Conservation (phyloP, 208 protist species). For the Trypanosoma theileri region DNA sequence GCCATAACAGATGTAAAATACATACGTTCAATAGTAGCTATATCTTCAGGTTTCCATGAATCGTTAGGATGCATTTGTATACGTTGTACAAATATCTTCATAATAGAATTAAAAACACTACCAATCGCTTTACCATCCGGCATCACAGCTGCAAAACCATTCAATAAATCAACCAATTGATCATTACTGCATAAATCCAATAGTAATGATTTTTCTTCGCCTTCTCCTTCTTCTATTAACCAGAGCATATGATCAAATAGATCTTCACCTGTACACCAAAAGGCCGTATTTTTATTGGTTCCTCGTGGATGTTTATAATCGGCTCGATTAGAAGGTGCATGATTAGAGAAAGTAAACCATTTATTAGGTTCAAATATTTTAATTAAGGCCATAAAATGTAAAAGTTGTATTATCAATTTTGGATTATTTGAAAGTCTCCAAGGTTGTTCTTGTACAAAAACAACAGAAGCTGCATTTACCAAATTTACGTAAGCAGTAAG, state of each 20-base stretch:
- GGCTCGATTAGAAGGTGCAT: constrained; percentile 66
- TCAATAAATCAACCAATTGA: constrained; percentile 63
- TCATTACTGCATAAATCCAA: constrained; percentile 36
- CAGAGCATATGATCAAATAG: constrained; percentile 61
- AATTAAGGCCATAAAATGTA: constrained; percentile 83
- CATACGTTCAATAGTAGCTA: constrained; percentile 57
- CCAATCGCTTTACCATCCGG: constrained; percentile 48
- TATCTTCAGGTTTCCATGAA: constrained; percentile 27
- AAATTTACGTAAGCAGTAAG: constrained; percentile 64
- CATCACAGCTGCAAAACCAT: constrained; percentile 54
- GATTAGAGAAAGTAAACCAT: constrained; percentile 72
- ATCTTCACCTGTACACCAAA: constrained; percentile 55
- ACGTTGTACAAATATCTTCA: constrained; percentile 37
- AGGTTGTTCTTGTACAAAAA: constrained; percentile 66
- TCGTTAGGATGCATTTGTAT: constrained; percentile 11
- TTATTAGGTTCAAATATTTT: constrained; percentile 86
- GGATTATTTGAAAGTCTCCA: constrained; percentile 60
- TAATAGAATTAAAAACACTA: constrained; percentile 40
- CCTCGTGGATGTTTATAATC: constrained; percentile 82
- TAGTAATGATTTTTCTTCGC: constrained; percentile 14
- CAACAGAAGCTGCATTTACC: constrained; percentile 57
- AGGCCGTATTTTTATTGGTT: constrained; percentile 48
- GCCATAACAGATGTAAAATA: constrained; percentile 53
- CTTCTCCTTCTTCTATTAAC: constrained; percentile 25
- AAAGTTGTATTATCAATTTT: constrained; percentile 55